Evolutionary conservation across 768 basidiomycete species (phyloP).

Genomic region (Mycena crocata): DNA sequence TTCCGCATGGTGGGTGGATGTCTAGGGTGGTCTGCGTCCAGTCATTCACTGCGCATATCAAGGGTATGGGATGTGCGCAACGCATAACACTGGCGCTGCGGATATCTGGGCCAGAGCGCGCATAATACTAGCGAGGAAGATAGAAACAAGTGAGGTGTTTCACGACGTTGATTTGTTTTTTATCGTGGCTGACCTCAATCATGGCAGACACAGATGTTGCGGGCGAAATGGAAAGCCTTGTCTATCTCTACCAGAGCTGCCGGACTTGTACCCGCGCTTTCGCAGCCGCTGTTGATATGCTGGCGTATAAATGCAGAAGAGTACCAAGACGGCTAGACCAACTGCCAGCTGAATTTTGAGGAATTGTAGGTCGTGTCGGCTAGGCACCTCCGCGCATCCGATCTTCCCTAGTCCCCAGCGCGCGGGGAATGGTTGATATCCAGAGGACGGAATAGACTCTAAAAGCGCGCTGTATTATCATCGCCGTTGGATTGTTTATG

Average conservation of each 20-base stretch:
- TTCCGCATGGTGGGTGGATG: conserved; percentile 74
- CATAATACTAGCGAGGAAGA: conserved; percentile 54
- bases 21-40: background rate
- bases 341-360: conserved; percentile 41
- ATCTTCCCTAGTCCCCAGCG: no score
- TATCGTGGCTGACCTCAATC: background rate
- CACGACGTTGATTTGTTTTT: conserved; percentile 1
- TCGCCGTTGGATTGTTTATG: no score
- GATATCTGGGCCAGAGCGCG: conserved; percentile 65
- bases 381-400: no score
- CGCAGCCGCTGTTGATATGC: conserved; percentile 75
- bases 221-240: conserved; percentile 71
- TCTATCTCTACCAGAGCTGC: conserved; percentile 60
- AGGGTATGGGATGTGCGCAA: conserved; percentile 72
- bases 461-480: no score
- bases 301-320: conserved; percentile 75
- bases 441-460: no score
- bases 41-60: background rate
- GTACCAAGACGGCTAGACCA: conserved; percentile 65
- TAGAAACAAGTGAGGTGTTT: conserved; percentile 62
- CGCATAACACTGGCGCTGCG: conserved; percentile 58
- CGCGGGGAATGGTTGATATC: no score
- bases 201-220: conserved; percentile 77
- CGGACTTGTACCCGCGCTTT: conserved; percentile 69
- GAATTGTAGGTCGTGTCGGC: background rate